Percentiles rank a stretch among this genome's conserved stretches.
Evolutionary conservation across 371 early-diverging fungal genomes (phyloP).

Genomic region (Syncephalastrum sp.): DNA sequence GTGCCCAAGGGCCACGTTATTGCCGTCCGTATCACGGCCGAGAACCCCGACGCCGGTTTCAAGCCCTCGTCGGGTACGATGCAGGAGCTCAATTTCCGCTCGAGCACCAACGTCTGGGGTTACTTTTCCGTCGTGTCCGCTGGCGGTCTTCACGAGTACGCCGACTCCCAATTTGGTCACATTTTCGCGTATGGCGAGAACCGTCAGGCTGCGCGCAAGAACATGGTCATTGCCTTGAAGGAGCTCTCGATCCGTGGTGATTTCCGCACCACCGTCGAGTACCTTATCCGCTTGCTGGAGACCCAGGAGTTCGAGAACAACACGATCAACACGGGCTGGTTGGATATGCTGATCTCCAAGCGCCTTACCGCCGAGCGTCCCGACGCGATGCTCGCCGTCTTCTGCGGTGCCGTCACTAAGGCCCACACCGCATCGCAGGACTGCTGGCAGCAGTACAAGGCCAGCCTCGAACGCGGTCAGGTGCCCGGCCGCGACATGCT

Average conservation of each 20-base stretch:
- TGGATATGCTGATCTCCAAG: constrained; percentile 90
- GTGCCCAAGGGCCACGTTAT: constrained; percentile 96
- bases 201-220: constrained; percentile 91
- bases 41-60: constrained; percentile 98
- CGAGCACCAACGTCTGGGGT: constrained; percentile 95
- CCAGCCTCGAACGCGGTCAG: constrained; percentile 88
- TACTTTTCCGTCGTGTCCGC: constrained; percentile 96
- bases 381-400: constrained; percentile 84
- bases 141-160: constrained; percentile 97
- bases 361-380: constrained; percentile 91
- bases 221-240: constrained; percentile 96
- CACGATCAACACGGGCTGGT: constrained; percentile 94
- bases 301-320: constrained; percentile 87
- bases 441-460: constrained; percentile 73
- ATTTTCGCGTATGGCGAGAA: constrained; percentile 97
- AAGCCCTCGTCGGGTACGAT: constrained; percentile 96
- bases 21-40: constrained; percentile 98
- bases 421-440: constrained; percentile 69
- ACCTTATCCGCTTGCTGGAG: constrained; percentile 92
- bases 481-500: constrained; percentile 79
- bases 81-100: constrained; percentile 93
- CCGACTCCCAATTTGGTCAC: constrained; percentile 99
- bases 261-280: constrained; percentile 98
- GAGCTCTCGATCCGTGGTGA: constrained; percentile 98
- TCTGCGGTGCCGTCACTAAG: constrained; percentile 91